Evolutionary conservation across 169 alveolate species (phyloP), one percentile per base, ranked within the genome.

Genomic region (Cryptosporidium felis): DNA sequence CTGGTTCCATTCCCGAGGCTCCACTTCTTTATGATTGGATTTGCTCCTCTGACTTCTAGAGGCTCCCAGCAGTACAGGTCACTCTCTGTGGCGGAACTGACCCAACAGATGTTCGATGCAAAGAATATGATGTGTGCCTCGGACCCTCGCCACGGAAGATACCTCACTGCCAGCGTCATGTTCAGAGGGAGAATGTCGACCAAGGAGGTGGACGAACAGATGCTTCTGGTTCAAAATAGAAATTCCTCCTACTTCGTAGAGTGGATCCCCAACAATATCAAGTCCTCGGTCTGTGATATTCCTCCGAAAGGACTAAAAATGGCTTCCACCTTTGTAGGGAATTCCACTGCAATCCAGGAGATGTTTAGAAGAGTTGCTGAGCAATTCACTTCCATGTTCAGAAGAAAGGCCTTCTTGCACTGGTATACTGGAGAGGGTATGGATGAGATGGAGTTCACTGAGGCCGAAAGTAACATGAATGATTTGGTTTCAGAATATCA

Each of bases 401-500:
- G 99, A 90, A 95, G 99, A 85, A 97, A 97, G 93, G 99, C 99
- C 74, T 96, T 96, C 97, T 94, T 97, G 51, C 99, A 97, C 92
- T 96, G 99, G 99, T 96, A 94, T 92, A 96, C 98, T 30, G 99
- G 98, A 28, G 99, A 96, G 91, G 99, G 99, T 56, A 97, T 97
- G 99, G 99, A 97, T 92, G 99, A 97, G 91, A 97, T 97, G 99
- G 99, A 98, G 89, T 97, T 97, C 94, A 96, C 98, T 32, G 99
- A 98, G 89, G 99, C 99, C 47, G 99, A 96, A 85, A 92, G 97
- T 53, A 98, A 98, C 95, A 94, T 97, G 98, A 96, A 96, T 94
- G 99, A 97, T 91, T 91, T 97, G 80, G 98, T 96, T 82, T 92
- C 98, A 46, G 99, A 97, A 91, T 98, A 98, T 93, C 99, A 98